Percentiles rank a stretch among this genome's conserved stretches.
These are phyloP conservation scores for Annona cherimola DNA, from an alignment of 164 flowering plant species.

Conservation along the genomic window DNA sequence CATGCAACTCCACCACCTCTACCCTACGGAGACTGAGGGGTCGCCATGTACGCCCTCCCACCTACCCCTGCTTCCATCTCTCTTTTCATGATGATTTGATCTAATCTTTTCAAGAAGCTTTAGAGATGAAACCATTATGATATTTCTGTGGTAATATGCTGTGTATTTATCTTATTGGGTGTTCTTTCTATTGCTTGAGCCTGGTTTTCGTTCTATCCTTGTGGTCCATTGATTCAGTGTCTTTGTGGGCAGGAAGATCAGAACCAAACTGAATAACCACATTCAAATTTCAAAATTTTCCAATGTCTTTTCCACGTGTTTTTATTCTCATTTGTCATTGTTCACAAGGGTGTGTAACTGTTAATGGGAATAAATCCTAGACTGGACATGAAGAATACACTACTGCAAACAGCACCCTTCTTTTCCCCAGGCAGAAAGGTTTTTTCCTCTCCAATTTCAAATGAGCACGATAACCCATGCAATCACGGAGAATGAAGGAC, in stretches of 20 bases:
- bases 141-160: neutral
- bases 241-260: neutral
- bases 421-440: too few species aligned
- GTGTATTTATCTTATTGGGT: neutral
- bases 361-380: too few species aligned
- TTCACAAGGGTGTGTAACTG: too few species aligned
- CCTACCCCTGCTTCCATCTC: neutral
- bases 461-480: too few species aligned
- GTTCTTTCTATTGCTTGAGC: neutral
- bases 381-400: too few species aligned
- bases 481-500: too few species aligned
- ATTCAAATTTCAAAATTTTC: too few species aligned
- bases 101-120: neutral
- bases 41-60: constrained; percentile 77
- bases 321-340: too few species aligned
- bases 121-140: neutral
- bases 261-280: too few species aligned
- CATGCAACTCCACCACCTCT: constrained; percentile 58
- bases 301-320: too few species aligned
- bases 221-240: neutral
- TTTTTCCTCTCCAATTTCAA: too few species aligned
- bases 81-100: neutral
- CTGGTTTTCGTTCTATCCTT: neutral
- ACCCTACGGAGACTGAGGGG: constrained; percentile 54
- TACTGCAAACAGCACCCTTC: too few species aligned